Percentiles rank a stretch among this genome's conserved stretches.
Evolutionary conservation across 257 asterid genomes (phyloP).

Genomic region (Pogostemon cablin): DNA sequence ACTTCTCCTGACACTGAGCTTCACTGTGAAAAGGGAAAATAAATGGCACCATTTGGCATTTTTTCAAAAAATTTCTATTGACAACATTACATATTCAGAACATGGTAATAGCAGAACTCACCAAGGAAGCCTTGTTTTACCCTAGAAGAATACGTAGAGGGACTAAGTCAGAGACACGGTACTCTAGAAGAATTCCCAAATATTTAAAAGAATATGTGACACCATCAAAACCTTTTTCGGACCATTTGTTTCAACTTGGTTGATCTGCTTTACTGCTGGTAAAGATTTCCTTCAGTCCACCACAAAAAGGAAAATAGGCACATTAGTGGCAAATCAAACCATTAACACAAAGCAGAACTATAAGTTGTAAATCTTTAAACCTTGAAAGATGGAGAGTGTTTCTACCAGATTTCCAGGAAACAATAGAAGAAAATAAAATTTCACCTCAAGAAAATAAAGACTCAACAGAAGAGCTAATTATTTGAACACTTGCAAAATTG

Average conservation of each 20-base stretch:
- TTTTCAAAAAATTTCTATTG: not conserved
- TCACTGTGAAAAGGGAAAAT: constrained; percentile 54
- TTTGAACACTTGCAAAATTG: not conserved
- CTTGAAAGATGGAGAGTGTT: constrained; percentile 57
- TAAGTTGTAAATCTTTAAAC: constrained; percentile 41
- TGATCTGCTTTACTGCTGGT: constrained; percentile 57
- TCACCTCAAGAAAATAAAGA: constrained; percentile 13
- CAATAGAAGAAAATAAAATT: constrained; percentile 34
- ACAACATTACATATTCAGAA: constrained; percentile 16
- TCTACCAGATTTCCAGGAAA: constrained; percentile 54
- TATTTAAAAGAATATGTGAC: constrained; percentile 28
- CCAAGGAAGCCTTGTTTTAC: constrained; percentile 69
- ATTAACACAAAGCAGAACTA: not conserved
- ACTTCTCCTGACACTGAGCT: constrained; percentile 51
- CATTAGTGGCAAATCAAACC: constrained; percentile 32
- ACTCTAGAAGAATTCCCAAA: constrained; percentile 13
- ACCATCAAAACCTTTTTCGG: constrained; percentile 51
- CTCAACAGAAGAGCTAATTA: not conserved
- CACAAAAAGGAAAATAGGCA: constrained; percentile 37
- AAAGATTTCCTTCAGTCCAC: constrained; percentile 66
- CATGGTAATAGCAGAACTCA: constrained; percentile 41
- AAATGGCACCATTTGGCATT: constrained; percentile 17
- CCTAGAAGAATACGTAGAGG: constrained; percentile 39
- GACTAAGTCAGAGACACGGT: constrained; percentile 30
- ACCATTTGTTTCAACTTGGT: constrained; percentile 40